These are phyloP conservation scores for Verticillium albo-atrum DNA, from an alignment of 2,329 filamentous ascomycete species.

Conservation along the genomic window DNA sequence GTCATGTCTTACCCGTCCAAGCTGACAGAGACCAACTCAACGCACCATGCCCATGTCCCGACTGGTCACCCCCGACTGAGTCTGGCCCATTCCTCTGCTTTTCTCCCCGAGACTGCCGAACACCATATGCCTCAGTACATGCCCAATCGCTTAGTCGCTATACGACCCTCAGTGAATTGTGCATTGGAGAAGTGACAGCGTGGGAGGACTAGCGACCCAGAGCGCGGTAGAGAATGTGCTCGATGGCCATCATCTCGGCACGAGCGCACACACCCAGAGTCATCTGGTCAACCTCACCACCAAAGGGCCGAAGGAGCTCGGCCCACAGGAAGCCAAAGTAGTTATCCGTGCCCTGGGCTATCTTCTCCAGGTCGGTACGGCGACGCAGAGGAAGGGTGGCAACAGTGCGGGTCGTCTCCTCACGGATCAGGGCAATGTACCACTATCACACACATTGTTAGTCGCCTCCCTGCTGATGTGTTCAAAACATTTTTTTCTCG, in stretches of 20 bases:
- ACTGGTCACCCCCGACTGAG: background rate
- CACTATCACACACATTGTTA: conserved; percentile 33
- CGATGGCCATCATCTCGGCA: conserved; percentile 44
- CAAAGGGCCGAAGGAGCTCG: conserved; percentile 33
- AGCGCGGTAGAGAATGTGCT: conserved; percentile 41
- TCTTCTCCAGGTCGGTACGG: conserved; percentile 30
- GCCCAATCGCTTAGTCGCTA: background rate
- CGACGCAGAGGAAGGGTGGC: conserved; percentile 34
- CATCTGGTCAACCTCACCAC: conserved; percentile 39
- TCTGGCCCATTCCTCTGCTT: background rate
- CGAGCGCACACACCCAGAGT: conserved; percentile 41
- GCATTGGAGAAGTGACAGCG: background rate
- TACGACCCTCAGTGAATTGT: background rate
- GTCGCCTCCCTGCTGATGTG: background rate
- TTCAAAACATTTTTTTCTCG: background rate
- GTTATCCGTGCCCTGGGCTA: conserved; percentile 27
- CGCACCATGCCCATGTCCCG: background rate
- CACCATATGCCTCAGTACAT: background rate
- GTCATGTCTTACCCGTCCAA: too few relatives aligned
- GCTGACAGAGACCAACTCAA: background rate
- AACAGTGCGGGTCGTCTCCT: conserved; percentile 41
- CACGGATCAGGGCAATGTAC: conserved; percentile 52
- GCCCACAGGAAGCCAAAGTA: conserved; percentile 52
- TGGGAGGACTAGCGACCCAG: conserved; percentile 12
- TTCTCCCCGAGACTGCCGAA: background rate